Evolutionary conservation across 1,139 yeast species (phyloP), one percentile per base, ranked within the genome.

Genomic region (Taiozyma onychis): DNA sequence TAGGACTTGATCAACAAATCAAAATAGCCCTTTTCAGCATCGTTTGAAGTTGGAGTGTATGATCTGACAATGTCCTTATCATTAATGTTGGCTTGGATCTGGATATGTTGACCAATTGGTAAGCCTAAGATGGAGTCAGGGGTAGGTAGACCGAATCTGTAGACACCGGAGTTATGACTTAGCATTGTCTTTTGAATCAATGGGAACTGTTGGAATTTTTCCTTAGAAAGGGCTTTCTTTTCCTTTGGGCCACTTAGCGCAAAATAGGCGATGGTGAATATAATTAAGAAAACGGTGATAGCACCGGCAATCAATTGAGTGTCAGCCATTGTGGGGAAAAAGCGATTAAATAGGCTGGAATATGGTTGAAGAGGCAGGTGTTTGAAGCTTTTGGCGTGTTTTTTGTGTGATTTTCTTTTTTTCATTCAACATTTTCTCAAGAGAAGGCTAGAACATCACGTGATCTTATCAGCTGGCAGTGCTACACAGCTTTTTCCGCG

Each of bases 51-150:
- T 48, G 99, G 99, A 8, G 99, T 93, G 73, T 93, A 93, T 11
- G 97, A 88, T 67, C 97, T 81, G 49, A 88, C 83, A 51, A 91
- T 77, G 64, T 88, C 95, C 72, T 89, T 89, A 53, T 87, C 97
- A 58, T 80, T 77, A 61, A 86, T 80, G 46, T 72, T 74, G 44
- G 96, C 93, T 37, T 84, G 81, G 61, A 88, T 82, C 45, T 88
- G 78, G 63, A 90, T 84, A 66, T 90, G 97, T 72, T 93, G 98
- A 50, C 99, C 99, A 65, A 90, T 87, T 50, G 98, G 98, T 60
- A 93, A 78, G 8, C 97, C 97, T 55, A 93, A 77, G 47, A 82
- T 75, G 66, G 88, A 95, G 47, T 81, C 75, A 41, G 85, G 76
- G 55, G 78, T 77, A 48, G 97, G 96, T 61, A 93, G 79, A 3